Evolutionary conservation across 1,284 basidiomycete genomes (phyloP).

Genomic region (Amylostereum chailletii): DNA sequence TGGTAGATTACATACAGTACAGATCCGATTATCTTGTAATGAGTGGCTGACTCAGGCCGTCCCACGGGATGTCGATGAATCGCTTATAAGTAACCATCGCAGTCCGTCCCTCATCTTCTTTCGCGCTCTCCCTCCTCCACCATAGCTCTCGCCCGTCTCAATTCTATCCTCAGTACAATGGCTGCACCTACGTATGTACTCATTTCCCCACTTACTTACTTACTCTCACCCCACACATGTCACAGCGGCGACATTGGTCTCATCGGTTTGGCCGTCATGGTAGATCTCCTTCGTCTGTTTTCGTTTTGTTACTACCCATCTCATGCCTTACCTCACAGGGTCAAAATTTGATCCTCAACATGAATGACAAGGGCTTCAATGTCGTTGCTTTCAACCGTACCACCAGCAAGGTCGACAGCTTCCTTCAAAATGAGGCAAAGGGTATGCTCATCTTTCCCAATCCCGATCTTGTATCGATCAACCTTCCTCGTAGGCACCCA

Average conservation of each 20-base stretch:
- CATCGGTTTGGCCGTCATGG: conserved; percentile 97
- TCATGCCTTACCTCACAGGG: conserved; percentile 41
- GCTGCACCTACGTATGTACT: conserved; percentile 31
- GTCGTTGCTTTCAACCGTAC: conserved; percentile 98
- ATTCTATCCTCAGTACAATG: conserved; percentile 26
- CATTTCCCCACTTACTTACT: background rate
- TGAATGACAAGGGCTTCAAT: conserved; percentile 98
- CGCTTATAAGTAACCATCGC: background rate
- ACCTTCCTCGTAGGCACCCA: conserved; percentile 67
- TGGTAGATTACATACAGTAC: too few relatives aligned
- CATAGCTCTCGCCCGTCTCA: conserved; percentile 18
- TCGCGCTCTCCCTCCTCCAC: conserved; percentile 19
- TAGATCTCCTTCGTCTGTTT: conserved; percentile 25
- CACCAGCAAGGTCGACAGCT: conserved; percentile 91
- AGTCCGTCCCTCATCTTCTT: conserved; percentile 5
- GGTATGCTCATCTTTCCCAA: conserved; percentile 41
- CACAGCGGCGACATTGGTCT: conserved; percentile 84
- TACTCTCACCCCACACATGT: conserved; percentile 5
- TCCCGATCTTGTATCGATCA: conserved; percentile 12
- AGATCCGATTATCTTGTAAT: too few relatives aligned
- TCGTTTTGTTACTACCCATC: conserved; percentile 10
- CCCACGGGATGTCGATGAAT: conserved; percentile 2
- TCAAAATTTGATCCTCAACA: conserved; percentile 95
- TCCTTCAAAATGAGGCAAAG: conserved; percentile 97
- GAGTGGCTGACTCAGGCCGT: background rate